Conservation (phyloP, 73 alveolate species). For the Paramecium bursaria region DNA sequence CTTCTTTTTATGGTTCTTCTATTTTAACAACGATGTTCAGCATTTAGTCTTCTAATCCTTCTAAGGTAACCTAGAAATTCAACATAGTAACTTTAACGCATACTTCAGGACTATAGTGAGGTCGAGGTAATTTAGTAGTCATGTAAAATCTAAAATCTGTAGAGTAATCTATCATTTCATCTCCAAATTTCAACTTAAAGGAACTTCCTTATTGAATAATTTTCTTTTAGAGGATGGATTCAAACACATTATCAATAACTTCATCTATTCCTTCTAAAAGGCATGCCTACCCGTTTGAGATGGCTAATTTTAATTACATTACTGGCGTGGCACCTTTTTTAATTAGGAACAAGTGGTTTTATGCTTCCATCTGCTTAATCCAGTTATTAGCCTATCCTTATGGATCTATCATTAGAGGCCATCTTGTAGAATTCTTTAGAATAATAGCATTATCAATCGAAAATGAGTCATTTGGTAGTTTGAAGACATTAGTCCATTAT, state of each 20-base stretch:
- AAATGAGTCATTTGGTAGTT: constrained; percentile 95
- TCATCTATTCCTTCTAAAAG: constrained; percentile 98
- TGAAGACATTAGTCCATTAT: constrained; percentile 91
- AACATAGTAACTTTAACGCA: constrained; percentile 98
- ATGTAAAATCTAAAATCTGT: constrained; percentile 94
- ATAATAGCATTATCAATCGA: constrained; percentile 98
- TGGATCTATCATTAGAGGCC: constrained; percentile 99
- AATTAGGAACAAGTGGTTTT: constrained; percentile 83
- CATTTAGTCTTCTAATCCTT: constrained; percentile 93
- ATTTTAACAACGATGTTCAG: constrained; percentile 70
- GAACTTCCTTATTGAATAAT: constrained; percentile 92
- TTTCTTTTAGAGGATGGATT: constrained; percentile 93
- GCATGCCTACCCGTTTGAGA: constrained; percentile 95
- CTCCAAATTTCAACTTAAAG: constrained; percentile 87
- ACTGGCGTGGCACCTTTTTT: constrained; percentile 79
- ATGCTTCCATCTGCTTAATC: constrained; percentile 88
- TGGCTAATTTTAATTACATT: constrained; percentile 86
- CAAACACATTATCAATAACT: constrained; percentile 90
- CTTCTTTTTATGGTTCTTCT: constrained; percentile 77
- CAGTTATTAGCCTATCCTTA: constrained; percentile 97
- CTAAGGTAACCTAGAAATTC: constrained; percentile 98
- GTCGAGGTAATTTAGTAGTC: constrained; percentile 99
- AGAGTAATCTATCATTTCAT: constrained; percentile 87
- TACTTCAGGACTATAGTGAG: constrained; percentile 99
- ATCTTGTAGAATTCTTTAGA: constrained; percentile 96